Base-by-base conservation (phyloP, 2,329 filamentous ascomycete species). In the Hirsutella minnesotensis region DNA sequence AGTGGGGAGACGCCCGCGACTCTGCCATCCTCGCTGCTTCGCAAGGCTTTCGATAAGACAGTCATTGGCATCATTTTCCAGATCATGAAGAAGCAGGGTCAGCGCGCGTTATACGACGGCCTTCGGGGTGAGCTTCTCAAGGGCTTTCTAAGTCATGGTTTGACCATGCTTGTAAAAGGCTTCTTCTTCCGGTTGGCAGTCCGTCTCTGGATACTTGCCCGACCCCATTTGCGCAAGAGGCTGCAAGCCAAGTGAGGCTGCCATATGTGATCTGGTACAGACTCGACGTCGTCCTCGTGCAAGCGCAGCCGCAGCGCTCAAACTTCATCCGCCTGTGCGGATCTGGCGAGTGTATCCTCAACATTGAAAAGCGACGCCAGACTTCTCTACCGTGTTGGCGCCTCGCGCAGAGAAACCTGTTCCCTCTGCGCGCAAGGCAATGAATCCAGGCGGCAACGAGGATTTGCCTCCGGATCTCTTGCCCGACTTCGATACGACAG, bases 331-430 rank as follows among this genome's bases (percentile, higher is more conserved):
- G 21, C 24, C 20, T 21, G 22, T n/a, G 12, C 13, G 29, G n/a
- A n/a, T n/a, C 13, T 35, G n/a, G 9, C n/a, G n/a, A n/a, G n/a
- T n/a, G n/a, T 4, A 15, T 18, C 33, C 16, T 53, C 49, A 92
- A 57, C 86, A 90, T 58, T 94, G 86, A 60, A 95, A 95, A 0
- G 81, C 82, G 16, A 94, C 79, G 0, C 84, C 83, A 3, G 74
- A 66, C 59, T 81, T 92, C 63, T 84, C 83, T 15, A 94, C 87
- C 53, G 85, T 76, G 56, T 83, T 94, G 41, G 77, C 75, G 3
- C 92, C 90, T n/a, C 83, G 81, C 4, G 86, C 84, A 4, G 90
- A 89, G 62, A 95, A 96, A 0, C 90, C 90, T 0, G 90, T 96
- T 1, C 90, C 90, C 53, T 95, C 90, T 30, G 82, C 86, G 51